Percentiles rank a stretch among this genome's conserved stretches.
Evolutionary conservation across 2,329 filamentous ascomycete species (phyloP).

Genomic region (Pseudogymnoascus sp.): DNA sequence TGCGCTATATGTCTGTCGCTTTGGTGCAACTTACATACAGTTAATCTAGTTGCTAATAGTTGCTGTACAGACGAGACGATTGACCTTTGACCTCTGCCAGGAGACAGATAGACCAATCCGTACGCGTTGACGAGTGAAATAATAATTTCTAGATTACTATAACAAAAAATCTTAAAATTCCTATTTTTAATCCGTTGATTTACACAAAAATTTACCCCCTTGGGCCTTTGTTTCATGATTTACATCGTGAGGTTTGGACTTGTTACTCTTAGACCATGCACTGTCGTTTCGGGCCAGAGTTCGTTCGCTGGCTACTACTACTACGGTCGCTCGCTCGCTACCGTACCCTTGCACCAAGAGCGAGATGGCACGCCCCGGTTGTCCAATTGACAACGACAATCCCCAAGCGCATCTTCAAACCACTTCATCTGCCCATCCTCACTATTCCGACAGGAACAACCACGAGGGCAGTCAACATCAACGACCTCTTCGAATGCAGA

Average conservation of each 20-base stretch:
- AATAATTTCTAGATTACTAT: background rate
- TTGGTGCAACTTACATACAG: background rate
- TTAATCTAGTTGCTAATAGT: background rate
- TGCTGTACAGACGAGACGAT: background rate
- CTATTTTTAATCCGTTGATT: background rate
- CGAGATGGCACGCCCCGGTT: slow-evolving; percentile 6
- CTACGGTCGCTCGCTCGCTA: background rate
- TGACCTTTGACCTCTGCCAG: background rate
- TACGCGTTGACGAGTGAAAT: background rate
- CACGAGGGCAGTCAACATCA: slow-evolving; percentile 4
- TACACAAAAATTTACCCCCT: background rate
- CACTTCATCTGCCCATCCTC: slow-evolving; percentile 9
- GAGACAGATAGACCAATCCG: background rate
- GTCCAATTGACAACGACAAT: slow-evolving; percentile 10
- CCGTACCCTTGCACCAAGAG: slow-evolving; percentile 5
- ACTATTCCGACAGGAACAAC: slow-evolving; percentile 6
- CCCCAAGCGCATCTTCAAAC: slow-evolving; percentile 8
- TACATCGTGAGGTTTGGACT: background rate
- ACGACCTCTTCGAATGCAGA: slow-evolving; percentile 1
- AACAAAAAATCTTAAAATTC: background rate
- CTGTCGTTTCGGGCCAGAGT: slow-evolving; percentile 8
- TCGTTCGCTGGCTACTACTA: background rate
- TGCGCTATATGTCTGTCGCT: background rate
- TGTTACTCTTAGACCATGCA: slow-evolving; percentile 5
- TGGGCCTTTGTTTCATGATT: slow-evolving; percentile 1